Conservation (phyloP, 805 yeast species). For the Suhomyces prunicola region DNA sequence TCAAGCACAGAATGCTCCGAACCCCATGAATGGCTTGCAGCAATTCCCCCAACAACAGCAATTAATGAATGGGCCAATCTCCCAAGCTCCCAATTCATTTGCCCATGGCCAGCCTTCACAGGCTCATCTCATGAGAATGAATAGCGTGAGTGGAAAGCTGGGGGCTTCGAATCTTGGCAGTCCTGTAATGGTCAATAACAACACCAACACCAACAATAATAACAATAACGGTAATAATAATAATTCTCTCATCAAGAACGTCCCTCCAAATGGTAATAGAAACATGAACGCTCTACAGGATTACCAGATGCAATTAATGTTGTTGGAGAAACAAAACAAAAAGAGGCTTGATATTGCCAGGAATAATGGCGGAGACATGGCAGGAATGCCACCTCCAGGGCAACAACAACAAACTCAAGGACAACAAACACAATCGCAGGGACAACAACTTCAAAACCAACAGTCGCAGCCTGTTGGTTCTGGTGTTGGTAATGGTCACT, state of each 20-base stretch:
- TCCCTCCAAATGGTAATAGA: conserved; percentile 11
- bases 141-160: conserved; percentile 11
- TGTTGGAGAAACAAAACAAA: conserved; percentile 73
- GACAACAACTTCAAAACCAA: conserved; percentile 1
- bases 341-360: conserved; percentile 57
- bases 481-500: not conserved
- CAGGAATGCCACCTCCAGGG: conserved; percentile 23
- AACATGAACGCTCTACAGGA: conserved; percentile 66
- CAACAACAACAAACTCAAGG: conserved; percentile 1
- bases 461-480: conserved; percentile 9
- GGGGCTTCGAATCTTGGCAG: conserved; percentile 7
- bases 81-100: not conserved
- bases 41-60: conserved; percentile 10
- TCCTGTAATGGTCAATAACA: conserved; percentile 2
- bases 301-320: conserved; percentile 74
- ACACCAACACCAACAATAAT: not conserved
- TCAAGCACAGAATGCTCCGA: conserved; percentile 14
- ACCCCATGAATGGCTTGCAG: conserved; percentile 9
- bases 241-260: not conserved
- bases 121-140: conserved; percentile 13
- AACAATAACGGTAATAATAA: not conserved
- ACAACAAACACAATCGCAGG: conserved; percentile 12
- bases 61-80: conserved; percentile 1
- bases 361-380: conserved; percentile 21
- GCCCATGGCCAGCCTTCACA: conserved; percentile 9